Evolutionary conservation across 164 flowering plant species (phyloP).

Genomic region (Houttuynia cordata): DNA sequence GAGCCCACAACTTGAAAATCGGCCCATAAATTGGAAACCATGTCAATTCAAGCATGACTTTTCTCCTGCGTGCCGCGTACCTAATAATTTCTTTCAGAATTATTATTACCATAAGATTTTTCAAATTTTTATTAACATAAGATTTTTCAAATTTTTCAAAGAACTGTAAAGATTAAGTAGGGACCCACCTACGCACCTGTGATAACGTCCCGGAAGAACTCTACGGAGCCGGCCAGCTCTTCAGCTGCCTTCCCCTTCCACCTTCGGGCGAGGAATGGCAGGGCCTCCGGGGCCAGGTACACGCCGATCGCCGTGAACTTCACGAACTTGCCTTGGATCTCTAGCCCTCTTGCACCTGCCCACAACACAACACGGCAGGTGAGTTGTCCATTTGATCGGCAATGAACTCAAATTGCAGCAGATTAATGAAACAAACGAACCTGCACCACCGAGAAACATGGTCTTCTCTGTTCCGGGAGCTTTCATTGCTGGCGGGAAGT

Average conservation of each 20-base stretch:
- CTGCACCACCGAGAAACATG: conserved; percentile 86
- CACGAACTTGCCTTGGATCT: conserved; percentile 58
- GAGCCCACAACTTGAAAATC: no score
- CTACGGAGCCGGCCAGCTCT: conserved; percentile 45
- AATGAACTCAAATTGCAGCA: neutral
- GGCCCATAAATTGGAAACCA: no score
- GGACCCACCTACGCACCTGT: conserved; percentile 35
- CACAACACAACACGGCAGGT: no score
- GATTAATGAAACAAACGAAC: conserved; percentile 14
- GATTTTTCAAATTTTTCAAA: no score
- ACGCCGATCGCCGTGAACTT: conserved; percentile 80
- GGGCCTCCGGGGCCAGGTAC: conserved; percentile 47
- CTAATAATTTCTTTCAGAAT: no score
- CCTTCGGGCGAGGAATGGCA: conserved; percentile 43
- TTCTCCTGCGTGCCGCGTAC: no score
- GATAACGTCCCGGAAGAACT: conserved; percentile 58
- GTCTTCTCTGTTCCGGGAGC: conserved; percentile 51
- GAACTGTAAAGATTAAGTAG: no score
- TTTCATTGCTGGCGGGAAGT: conserved; percentile 39
- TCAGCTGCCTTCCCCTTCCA: conserved; percentile 60
- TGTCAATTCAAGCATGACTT: no score
- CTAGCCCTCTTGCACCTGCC: conserved; percentile 68
- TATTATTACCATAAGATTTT: no score
- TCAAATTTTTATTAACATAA: no score
- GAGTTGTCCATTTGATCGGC: no score